Base-by-base conservation (phyloP, 441 rosid genomes). In the Melastoma candidum region DNA sequence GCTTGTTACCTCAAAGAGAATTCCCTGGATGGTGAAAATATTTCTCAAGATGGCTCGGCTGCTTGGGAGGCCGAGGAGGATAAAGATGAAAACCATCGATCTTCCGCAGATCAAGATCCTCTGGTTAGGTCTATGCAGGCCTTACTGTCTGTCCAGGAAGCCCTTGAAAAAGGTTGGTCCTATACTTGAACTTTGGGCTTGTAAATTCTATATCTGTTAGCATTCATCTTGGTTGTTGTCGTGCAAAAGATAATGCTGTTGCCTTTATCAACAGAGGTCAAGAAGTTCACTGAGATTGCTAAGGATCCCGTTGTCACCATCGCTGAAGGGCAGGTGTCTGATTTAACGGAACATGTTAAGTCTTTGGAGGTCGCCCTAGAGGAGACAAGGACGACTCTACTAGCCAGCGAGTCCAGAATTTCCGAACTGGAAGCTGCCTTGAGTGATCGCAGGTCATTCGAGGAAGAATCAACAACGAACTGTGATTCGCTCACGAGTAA, bases 131-230 rank as follows among this genome's bases (percentile, higher is more conserved):
- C 92, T 32, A 63, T 85, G 58, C 65, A 57, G 41, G 57, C 75
- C 22, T 89, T 84, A 61, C 81, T 73, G 12, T 66, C 75, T 43
- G 74, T 76, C 54, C 92, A 86, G 68, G 80, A 86, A 72, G 84
- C 75, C 48, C 83, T 93, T 10, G 67, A 81, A 73, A 78, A 69
- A 63, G 97, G 97, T 85, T 53, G 4, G 77, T 59, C 39, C 46
- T 25, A 51, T 49, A 32, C 41, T 12, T 26, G 25, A 47, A 56
- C 47, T 59, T 50, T 29, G 41, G 7, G 6, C 41, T 32, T 32
- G 11, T 39, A 51, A 12, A 54, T 53, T 51, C 25, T 44, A 29
- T 17, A 44, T 3, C 12, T 61, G 26, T 53, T 44, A 24, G 1
- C 27, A 12, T 25, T 11, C 13, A 7, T 41, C 52, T 46, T 51